Evolutionary conservation across 148 eudicot genomes (phyloP), one percentile per base, ranked within the genome.

Genomic region (Chenopodium berlandieri): DNA sequence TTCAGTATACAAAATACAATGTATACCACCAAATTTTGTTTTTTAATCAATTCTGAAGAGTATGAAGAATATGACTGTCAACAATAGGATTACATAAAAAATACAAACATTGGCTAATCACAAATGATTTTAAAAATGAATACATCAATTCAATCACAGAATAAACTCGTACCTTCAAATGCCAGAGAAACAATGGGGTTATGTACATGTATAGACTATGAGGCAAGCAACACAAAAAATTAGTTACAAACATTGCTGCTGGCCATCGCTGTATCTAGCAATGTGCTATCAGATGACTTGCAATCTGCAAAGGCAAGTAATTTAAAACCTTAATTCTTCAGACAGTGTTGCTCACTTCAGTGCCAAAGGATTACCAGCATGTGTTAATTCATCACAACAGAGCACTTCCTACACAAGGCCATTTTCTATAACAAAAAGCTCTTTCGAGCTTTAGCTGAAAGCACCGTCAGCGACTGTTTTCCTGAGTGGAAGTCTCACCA

Each of bases 161-260:
- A 69, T 25, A 30, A 31, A 30, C 22, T 56, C 40, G 58, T n/a
- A 13, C 31, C 37, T 1, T 44, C 71, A 22, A 20, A 11, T 32
- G 52, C 65, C 74, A 32, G 47, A 46, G 19, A 63, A 22, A 31
- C 52, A 78, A 83, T 40, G 34, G 48, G 48, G 56, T 62, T 78
- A 80, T 68, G 75, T 83, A 79, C 85, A 74, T 52, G 44, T 74
- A 56, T 56, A 14, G 25, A 40, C 75, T 46, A 44, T 22, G 9
- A 54, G 40, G 78, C 30, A 12, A 62, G 70, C 80, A 71, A 22
- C 67, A 46, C 22, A 9, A 52, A 74, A 72, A 10, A 73, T 6
- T 50, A 20, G 6, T 37, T 34, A 75, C 22, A 34, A 32, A 81
- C 73, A 63, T 40, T 34, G 50, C 50, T 54, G 72, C 83, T 13